Evolutionary conservation across 352 stramenopile species (phyloP), one percentile per base, ranked within the genome.

Genomic region (Phytophthora capsici): DNA sequence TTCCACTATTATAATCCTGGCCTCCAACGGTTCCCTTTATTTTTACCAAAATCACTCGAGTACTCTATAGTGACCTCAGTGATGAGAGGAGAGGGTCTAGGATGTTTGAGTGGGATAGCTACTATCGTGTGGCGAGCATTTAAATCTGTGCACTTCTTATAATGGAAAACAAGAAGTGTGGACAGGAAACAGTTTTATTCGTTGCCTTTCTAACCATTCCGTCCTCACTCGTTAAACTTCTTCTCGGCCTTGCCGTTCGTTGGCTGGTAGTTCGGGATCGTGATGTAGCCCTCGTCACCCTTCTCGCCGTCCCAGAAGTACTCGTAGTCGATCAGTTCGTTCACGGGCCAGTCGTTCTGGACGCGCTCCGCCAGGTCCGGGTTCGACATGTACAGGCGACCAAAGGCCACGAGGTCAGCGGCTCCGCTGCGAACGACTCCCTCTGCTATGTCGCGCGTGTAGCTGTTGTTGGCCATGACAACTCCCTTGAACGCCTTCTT

Each of bases 281-380:
- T 57, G 36, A 47, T 64, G 36, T 64, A 64, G 25, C 56, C 46
- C 23, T 64, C 43, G 46, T 50, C 56, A 12, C 46, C 56, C 46
- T 47, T 57, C 20, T 36, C 37, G 3, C 32, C 34, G 17, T 64
- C 36, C 45, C 46, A 57, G 19, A 57, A 64, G 19, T 36, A 57
- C 46, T 64, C 30, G 56, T 57, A 63, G 9, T 64, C 56, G 5
- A 32, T 38, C 57, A 51, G 20, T 4, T 45, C 43, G 36, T 38
- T 64, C n/a, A 64, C 12, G 12, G 56, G 56, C 56, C 46, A 64
- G 56, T 51, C 56, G 19, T 64, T 57, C 36, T 64, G 47, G 36
- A 64, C 54, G 6, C 56, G 56, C 14, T 57, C 56, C 13, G 23
- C 56, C 4, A 57, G 46, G 36, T 64, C 56, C 9, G 56, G 56